Conservation (phyloP, 1,284 basidiomycete species). For the Cutaneotrichosporon sp. region DNA sequence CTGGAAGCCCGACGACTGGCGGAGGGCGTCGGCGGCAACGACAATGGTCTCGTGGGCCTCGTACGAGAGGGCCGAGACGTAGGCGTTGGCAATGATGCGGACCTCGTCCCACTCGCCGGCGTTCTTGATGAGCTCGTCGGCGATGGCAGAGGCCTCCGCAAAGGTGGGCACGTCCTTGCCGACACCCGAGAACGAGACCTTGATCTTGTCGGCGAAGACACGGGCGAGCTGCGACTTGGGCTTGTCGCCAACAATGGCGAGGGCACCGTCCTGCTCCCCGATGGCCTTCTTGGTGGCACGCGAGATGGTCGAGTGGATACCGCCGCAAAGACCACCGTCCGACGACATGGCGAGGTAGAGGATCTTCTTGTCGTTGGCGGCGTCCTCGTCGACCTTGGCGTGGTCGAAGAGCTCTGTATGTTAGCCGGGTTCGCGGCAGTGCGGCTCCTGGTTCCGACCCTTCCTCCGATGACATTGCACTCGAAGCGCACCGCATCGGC, state of each 20-base stretch:
- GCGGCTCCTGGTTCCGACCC: neutral
- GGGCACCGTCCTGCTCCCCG: conserved; percentile 62
- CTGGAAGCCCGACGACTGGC: conserved; percentile 80
- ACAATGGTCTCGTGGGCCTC: conserved; percentile 77
- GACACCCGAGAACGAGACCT: conserved; percentile 94
- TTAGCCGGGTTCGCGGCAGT: neutral
- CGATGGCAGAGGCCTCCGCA: conserved; percentile 89
- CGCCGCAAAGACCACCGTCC: conserved; percentile 99
- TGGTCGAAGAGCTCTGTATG: conserved; percentile 80
- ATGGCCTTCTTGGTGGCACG: conserved; percentile 77
- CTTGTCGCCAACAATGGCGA: conserved; percentile 96
- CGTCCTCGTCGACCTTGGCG: conserved; percentile 51
- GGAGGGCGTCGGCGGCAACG: conserved; percentile 75
- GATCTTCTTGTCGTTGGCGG: conserved; percentile 63
- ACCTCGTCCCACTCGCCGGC: conserved; percentile 84
- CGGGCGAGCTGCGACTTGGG: conserved; percentile 90
- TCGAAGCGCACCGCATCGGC: neutral
- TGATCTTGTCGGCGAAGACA: conserved; percentile 66
- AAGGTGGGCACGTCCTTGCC: conserved; percentile 97
- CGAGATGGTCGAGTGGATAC: conserved; percentile 97
- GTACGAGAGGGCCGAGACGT: conserved; percentile 91
- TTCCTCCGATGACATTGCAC: neutral
- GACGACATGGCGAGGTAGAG: conserved; percentile 93
- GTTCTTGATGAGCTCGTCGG: conserved; percentile 87
- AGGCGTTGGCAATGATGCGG: conserved; percentile 92